Evolutionary conservation across 2,329 filamentous ascomycete genomes (phyloP), one percentile per base, ranked within the genome.

Genomic region (Colletotrichum acutatum): DNA sequence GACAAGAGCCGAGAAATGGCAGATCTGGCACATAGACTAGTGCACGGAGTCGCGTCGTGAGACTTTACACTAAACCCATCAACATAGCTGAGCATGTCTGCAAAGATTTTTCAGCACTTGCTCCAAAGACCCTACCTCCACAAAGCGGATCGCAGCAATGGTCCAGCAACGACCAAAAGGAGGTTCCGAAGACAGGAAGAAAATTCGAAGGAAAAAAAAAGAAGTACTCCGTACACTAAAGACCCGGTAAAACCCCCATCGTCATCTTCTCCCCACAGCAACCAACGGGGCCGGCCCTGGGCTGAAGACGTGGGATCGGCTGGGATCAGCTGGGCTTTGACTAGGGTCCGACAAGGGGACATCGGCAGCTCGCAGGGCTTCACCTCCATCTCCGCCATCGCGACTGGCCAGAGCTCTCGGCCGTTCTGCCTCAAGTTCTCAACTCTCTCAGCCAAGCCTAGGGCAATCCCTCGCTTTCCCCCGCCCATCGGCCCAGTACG

Each of bases 191-290:
- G 32, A 60, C 52, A 54, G 26, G 68, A 56, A 49, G 58, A 72
- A 69, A 59, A 54, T 46, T 68, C 16, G 49, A 56, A 56, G 30
- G 22, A 54, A 61, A 26, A 64, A 53, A 59, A 37, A 58, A 57
- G 54, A 34, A 34, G 32, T 34, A 12, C 32, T 34, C 32, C 32
- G 11, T 34, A 34, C 32, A 34, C 12, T 46, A 49, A 52, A 46
- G 70, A 64, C 58, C 69, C 69, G 53, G 58, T 72, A 56, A 64
- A 49, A 61, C 60, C 66, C 70, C 70, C 70, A 72, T 72, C 66
- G 70, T 72, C 70, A 72, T 72, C 59, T 72, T 69, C 69, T 72
- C 69, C 69, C 69, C 69, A 72, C 66, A 72, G 69, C 69, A 72
- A 72, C 69, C 69, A 69, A 72, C 69, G 69, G 69, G 59, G 66